Base-by-base conservation (phyloP, 495 filamentous ascomycete genomes). In the Penicillium bovifimosum region DNA sequence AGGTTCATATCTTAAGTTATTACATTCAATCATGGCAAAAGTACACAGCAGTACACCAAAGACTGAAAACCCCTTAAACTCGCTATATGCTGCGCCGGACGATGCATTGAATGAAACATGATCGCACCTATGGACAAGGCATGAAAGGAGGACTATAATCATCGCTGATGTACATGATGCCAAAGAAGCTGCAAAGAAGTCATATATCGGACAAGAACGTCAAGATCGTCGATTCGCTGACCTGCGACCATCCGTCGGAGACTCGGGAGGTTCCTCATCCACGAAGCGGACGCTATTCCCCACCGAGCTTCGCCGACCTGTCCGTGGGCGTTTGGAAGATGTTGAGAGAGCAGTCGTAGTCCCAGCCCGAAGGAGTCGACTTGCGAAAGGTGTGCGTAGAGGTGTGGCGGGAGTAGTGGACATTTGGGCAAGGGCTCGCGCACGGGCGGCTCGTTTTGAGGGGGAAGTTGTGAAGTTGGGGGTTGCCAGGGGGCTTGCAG, bases 391-490 rank as follows among this genome's bases (percentile, higher is more conserved):
- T 35, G 71, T 79, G 40, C 69, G 72, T 10, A 72, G 49, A 17
- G 66, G 71, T 26, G 73, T 78, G 28, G 72, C 70, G 18, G 78
- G 78, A 24, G 79, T 80, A n/a, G 76, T 79, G 6, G 77, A 78
- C 31, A 72, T 60, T 56, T 74, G 72, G 10, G 75, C 75, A 34
- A 82, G 58, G 16, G 71, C 72, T 56, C 70, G 77, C 10, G 77
- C 77, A 27, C 78, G 67, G 29, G 79, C 76, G 26, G 76, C 74
- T 59, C 78, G 69, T 61, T 77, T 83, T 5, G 81, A 82, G 28
- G 81, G 81, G 6, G 81, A 84, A 36, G 65, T 75, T 46, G 82
- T 54, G 59, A 77, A 80, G 39, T 67, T 81, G 14, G 80, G 80
- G 11, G 73, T 76, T n/a, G 63, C 61, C 18, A 82, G 48, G 5